Percentiles rank a stretch among this genome's conserved stretches.
Conservation (phyloP, 345 rosid genomes). For the Gossypium thurberi region DNA sequence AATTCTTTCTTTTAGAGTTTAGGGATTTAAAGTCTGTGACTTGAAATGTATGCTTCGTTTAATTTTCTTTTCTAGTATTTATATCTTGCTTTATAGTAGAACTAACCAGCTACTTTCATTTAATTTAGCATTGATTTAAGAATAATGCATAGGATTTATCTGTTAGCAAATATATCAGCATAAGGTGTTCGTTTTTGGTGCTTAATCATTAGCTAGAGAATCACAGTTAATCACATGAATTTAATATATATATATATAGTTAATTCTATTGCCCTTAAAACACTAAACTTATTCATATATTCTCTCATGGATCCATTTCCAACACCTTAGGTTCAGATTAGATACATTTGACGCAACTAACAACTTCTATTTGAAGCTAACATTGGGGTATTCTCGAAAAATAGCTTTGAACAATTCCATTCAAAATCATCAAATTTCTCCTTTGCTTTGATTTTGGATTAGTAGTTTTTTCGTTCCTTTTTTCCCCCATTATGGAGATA, state of each 20-base stretch:
- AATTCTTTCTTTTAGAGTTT: background rate
- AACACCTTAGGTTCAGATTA: background rate
- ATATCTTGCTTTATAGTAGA: background rate
- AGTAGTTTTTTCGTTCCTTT: background rate
- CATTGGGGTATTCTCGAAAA: background rate
- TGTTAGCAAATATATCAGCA: background rate
- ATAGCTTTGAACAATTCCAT: slow-evolving; percentile 1
- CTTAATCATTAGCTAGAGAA: background rate
- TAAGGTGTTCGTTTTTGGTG: background rate
- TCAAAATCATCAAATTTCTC: background rate
- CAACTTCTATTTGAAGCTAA: background rate
- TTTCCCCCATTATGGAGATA: background rate
- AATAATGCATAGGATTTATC: background rate
- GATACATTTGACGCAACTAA: background rate
- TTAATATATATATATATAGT: background rate
- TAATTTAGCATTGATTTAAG: slow-evolving; percentile 1
- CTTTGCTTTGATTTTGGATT: background rate
- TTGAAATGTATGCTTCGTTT: background rate
- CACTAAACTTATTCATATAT: background rate
- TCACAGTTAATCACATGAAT: background rate
- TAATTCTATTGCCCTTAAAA: background rate
- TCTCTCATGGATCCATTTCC: background rate
- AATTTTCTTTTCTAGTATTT: background rate
- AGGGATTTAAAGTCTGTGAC: background rate
- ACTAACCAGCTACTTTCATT: background rate